Percentiles rank a stretch among this genome's conserved stretches.
These are phyloP conservation scores for Cocos nucifera DNA, from an alignment of 176 grass and related monocot genomes.

Conservation along the genomic window DNA sequence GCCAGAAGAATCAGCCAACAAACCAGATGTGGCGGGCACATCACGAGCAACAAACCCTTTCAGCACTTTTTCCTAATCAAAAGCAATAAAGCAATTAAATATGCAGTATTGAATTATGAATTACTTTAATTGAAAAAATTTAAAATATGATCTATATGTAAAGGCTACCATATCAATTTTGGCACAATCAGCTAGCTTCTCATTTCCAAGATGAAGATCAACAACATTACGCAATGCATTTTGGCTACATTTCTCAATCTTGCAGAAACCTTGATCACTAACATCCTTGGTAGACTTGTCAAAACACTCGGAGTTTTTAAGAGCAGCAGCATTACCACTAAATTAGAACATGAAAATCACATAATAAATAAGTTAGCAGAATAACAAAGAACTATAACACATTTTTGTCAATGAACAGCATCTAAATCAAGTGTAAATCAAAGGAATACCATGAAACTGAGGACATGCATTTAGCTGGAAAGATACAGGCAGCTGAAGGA, in stretches of 20 bases:
- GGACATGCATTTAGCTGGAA: slow-evolving; percentile 8
- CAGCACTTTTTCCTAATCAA: slow-evolving; percentile 74
- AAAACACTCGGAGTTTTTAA: slow-evolving; percentile 19
- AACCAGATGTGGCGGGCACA: slow-evolving; percentile 20
- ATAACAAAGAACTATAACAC: too few relatives aligned
- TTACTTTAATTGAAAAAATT: not conserved
- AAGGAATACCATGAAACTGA: slow-evolving; percentile 29
- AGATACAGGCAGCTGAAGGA: slow-evolving; percentile 5
- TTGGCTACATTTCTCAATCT: slow-evolving; percentile 55
- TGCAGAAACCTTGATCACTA: slow-evolving; percentile 38
- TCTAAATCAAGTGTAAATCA: not conserved
- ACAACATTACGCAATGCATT: slow-evolving; percentile 69
- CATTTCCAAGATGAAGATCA: slow-evolving; percentile 67
- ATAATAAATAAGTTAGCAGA: not conserved
- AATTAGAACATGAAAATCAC: not conserved
- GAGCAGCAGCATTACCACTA: slow-evolving; percentile 9
- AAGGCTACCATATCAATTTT: slow-evolving; percentile 80
- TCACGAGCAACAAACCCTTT: slow-evolving; percentile 67
- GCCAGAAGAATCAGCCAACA: slow-evolving; percentile 13
- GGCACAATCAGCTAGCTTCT: slow-evolving; percentile 37
- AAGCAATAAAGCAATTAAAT: not conserved
- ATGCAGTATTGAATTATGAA: not conserved
- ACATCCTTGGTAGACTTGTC: slow-evolving; percentile 18
- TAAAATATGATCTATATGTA: not conserved
- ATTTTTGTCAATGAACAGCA: too few relatives aligned